Evolutionary conservation across 2,329 filamentous ascomycete genomes (phyloP).

Genomic region (Botryotinia convoluta): DNA sequence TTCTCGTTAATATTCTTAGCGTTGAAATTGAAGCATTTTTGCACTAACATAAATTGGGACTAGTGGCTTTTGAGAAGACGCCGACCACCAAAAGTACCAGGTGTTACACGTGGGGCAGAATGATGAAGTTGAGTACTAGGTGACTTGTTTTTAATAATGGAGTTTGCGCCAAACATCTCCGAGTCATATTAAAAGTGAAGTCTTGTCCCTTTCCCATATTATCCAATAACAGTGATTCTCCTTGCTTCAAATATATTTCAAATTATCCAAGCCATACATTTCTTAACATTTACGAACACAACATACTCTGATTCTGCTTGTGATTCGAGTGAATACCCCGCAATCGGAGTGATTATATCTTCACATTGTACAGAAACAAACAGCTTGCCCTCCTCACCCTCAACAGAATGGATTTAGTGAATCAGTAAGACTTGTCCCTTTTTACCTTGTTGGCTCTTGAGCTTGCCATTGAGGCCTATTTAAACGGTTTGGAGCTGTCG

Average conservation of each 20-base stretch:
- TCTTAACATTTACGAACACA: not conserved
- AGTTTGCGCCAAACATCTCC: constrained; percentile 5
- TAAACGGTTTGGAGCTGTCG: not conserved
- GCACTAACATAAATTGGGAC: not conserved
- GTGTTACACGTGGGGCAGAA: constrained; percentile 15
- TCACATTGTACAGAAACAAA: constrained; percentile 3
- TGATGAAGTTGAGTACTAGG: not conserved
- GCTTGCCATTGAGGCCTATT: not conserved
- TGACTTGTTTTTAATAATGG: not conserved
- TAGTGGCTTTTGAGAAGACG: not conserved
- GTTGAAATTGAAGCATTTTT: not conserved
- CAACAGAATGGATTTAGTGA: constrained; percentile 57
- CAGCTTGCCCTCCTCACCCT: not conserved
- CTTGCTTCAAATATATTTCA: not conserved
- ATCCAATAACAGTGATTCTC: constrained; percentile 2
- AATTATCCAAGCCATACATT: not conserved
- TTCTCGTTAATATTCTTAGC: constrained; percentile 21
- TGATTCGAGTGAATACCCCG: constrained; percentile 18
- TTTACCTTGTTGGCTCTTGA: constrained; percentile 24
- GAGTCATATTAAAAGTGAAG: constrained; percentile 14
- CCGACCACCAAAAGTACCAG: constrained; percentile 5
- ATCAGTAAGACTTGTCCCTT: constrained; percentile 47
- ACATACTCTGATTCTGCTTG: constrained; percentile 4
- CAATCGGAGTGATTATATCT: constrained; percentile 13
- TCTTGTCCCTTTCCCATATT: not conserved